Base-by-base conservation (phyloP, 805 yeast genomes). In the Kregervanrija pseudodelftensis region DNA sequence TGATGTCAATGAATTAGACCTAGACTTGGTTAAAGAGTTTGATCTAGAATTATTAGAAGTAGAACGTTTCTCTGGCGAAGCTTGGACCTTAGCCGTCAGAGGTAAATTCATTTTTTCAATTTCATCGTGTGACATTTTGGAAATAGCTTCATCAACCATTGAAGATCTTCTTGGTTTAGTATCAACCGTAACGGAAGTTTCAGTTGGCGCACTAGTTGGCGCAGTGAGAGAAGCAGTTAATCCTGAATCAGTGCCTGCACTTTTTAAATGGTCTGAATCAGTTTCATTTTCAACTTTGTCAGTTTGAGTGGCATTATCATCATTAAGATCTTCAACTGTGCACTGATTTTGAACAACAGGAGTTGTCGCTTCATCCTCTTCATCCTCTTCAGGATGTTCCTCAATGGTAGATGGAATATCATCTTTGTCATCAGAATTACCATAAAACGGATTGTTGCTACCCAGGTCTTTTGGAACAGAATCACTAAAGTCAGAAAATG, bases 1-100 rank as follows among this genome's bases (percentile, higher is more conserved):
- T 5, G 49, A 41, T 9, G 46, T 45, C 9, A 51, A 35, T 7
- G 57, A 51, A 37, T 49, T 49, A 9, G 56, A 48, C 45, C 56
- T 54, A 1, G 57, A 51, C 39, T 72, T 74, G 37, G 72, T 68
- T 45, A 63, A 56, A 32, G 79, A 73, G 54, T 64, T 73, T 35
- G 72, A 64, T 46, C 67, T 66, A 46, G 72, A 70, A 37, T 70
- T 68, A 46, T 22, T 22, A 22, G 28, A 22, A 22, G 66, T 68
- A 39, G 62, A 61, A 13, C 63, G 67, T 15, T 55, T 55, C 15
- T 53, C 57, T 42, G 53, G 52, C 34, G 53, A 49, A 1, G 52
- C 53, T 49, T 55, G 57, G n/a, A 56, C 37, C 44, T 52, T 59
- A 35, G 54, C 58, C 33, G 57, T 37, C 35, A 59, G 36, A 1